A percentile compares a stretch with the other conserved stretches of the same genome.
Evolutionary conservation across 257 asterid genomes (phyloP).

Genomic region (Plantago elongata): DNA sequence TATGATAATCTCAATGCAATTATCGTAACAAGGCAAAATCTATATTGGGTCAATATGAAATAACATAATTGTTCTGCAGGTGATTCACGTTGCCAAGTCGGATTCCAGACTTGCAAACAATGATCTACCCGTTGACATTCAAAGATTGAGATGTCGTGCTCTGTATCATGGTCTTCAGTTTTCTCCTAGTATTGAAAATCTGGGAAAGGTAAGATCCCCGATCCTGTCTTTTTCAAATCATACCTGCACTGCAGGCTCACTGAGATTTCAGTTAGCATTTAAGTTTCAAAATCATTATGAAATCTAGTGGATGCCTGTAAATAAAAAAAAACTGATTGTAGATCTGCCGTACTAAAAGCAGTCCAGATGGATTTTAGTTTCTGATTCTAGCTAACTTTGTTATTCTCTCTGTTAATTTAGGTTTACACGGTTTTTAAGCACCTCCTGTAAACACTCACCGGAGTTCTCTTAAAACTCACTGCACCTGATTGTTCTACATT

Average conservation of each 20-base stretch:
- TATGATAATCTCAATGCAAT: background rate
- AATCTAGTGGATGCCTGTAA: background rate
- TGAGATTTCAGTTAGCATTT: conserved; percentile 13
- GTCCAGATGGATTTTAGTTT: no score
- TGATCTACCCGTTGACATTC: conserved; percentile 89
- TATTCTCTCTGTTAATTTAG: no score
- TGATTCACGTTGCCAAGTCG: conserved; percentile 87
- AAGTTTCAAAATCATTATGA: background rate
- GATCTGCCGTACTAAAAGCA: no score
- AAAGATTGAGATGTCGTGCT: conserved; percentile 94
- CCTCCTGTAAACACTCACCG: no score
- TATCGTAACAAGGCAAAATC: conserved; percentile 1
- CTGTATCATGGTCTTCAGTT: conserved; percentile 79
- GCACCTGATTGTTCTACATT: no score
- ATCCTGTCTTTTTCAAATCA: conserved; percentile 16
- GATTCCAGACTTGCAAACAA: conserved; percentile 97
- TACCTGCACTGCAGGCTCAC: conserved; percentile 19
- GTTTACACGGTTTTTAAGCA: no score
- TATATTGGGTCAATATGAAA: conserved; percentile 1
- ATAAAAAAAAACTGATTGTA: no score
- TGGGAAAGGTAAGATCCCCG: conserved; percentile 70
- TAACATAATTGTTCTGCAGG: conserved; percentile 40
- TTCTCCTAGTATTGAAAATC: conserved; percentile 67
- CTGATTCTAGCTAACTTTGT: no score
- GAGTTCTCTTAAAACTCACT: no score